Conservation (phyloP, 2,329 filamentous ascomycete species). For the Paraphoma sp. region DNA sequence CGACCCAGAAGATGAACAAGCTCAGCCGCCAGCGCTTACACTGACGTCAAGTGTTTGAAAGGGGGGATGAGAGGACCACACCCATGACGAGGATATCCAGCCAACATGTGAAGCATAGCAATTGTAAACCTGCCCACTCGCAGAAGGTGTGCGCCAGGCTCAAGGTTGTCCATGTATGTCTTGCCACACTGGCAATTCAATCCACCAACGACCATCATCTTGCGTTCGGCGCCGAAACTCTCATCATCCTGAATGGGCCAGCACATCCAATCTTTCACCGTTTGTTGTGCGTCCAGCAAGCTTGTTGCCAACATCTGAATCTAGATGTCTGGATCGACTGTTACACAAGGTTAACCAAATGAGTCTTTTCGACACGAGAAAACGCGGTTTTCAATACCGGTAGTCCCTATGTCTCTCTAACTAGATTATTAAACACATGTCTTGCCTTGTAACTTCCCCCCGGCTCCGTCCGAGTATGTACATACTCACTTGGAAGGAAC, state of each 20-base stretch:
- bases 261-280: not conserved
- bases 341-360: not conserved
- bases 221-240: not conserved
- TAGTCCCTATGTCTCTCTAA: not conserved
- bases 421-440: not conserved
- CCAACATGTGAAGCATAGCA: not conserved
- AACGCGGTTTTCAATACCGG: not conserved
- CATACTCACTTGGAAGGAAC: too few species aligned
- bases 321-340: not conserved
- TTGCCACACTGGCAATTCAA: not conserved
- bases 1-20: not conserved
- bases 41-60: slow-evolving; percentile 4
- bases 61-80: not conserved
- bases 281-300: not conserved
- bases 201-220: not conserved
- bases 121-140: not conserved
- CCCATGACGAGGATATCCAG: not conserved
- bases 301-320: not conserved
- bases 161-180: too few species aligned
- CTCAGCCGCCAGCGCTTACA: not conserved
- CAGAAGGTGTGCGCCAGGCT: not conserved
- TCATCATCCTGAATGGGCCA: not conserved
- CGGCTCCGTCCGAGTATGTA: too few species aligned
- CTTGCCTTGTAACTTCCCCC: too few species aligned
- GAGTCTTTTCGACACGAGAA: not conserved